phyloP scores from a whole-genome alignment of 345 rosid genomes.

The Chamaenerion angustifolium region DNA sequence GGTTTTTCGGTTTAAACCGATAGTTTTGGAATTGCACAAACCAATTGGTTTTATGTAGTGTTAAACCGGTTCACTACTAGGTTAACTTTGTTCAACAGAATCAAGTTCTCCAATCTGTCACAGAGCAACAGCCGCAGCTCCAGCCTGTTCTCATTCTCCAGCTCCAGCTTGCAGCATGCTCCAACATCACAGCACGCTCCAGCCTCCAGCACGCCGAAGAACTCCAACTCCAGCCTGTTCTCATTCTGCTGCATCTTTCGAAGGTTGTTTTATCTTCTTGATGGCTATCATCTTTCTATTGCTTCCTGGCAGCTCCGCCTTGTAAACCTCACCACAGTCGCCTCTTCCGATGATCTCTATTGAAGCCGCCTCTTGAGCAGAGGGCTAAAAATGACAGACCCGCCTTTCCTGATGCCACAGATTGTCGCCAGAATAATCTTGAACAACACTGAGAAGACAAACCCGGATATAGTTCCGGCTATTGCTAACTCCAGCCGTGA shows the following conservation, averaged over 20 bases:
- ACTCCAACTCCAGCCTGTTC: no score
- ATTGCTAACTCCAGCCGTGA: constrained; percentile 45
- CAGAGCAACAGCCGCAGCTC: no score
- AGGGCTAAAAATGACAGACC: constrained; percentile 63
- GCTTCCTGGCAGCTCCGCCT: constrained; percentile 58
- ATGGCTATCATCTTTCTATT: constrained; percentile 58
- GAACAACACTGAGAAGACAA: constrained; percentile 50
- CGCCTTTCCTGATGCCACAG: constrained; percentile 35
- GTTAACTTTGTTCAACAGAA: no score
- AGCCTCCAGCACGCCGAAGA: no score
- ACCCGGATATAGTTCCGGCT: constrained; percentile 54
- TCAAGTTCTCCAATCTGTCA: no score
- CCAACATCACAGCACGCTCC: no score
- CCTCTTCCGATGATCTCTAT: constrained; percentile 59
- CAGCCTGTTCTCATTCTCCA: no score
- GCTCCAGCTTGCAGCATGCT: no score
- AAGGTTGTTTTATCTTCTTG: constrained; percentile 63
- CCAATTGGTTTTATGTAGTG: no score
- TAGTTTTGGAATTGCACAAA: no score
- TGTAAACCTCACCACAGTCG: constrained; percentile 86
- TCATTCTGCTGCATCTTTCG: constrained; percentile 59
- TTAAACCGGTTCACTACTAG: no score
- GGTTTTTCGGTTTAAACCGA: no score
- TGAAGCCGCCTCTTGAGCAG: constrained; percentile 45
- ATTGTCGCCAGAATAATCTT: constrained; percentile 35